phyloP scores from a whole-genome alignment of 2,329 filamentous ascomycete genomes.

The Aspergillus fumigatus region DNA sequence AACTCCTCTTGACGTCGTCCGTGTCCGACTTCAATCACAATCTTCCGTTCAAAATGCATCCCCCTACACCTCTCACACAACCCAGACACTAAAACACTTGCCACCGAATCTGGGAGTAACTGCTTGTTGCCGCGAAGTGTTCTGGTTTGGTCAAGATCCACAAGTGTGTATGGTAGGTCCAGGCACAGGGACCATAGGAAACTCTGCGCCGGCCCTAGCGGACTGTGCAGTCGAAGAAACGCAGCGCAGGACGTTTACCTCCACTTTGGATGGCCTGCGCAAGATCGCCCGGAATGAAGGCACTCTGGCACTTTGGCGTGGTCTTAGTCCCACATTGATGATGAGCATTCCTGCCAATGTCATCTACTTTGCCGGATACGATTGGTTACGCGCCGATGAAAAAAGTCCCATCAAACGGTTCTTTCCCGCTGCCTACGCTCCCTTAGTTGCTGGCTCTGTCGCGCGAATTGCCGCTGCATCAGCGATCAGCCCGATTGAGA shows the following conservation, averaged over 20 bases:
- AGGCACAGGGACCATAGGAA: slow-evolving; percentile 35
- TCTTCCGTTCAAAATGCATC: slow-evolving; percentile 51
- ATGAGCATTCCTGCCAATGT: slow-evolving; percentile 96
- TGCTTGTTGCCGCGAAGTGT: slow-evolving; percentile 92
- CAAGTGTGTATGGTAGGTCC: slow-evolving; percentile 71
- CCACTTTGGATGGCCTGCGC: slow-evolving; percentile 82
- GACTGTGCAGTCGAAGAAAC: slow-evolving; percentile 86
- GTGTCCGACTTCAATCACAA: slow-evolving; percentile 90
- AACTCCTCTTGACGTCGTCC: slow-evolving; percentile 93
- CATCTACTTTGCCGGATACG: slow-evolving; percentile 98
- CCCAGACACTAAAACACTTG: slow-evolving; percentile 58
- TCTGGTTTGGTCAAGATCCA: slow-evolving; percentile 84
- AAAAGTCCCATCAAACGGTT: slow-evolving; percentile 65
- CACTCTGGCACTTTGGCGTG: slow-evolving; percentile 79
- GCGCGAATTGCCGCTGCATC: slow-evolving; percentile 78
- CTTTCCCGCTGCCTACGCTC: slow-evolving; percentile 66
- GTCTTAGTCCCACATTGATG: slow-evolving; percentile 84
- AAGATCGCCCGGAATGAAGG: slow-evolving; percentile 97
- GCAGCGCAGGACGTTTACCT: slow-evolving; percentile 77
- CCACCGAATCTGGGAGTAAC: slow-evolving; percentile 87
- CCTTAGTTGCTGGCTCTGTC: slow-evolving; percentile 71
- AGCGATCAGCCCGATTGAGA: slow-evolving; percentile 83
- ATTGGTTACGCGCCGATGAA: slow-evolving; percentile 76
- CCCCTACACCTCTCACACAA: slow-evolving; percentile 50
- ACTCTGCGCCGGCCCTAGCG: slow-evolving; percentile 43